These are phyloP conservation scores for Fonsecaea multimorphosa DNA, from an alignment of 2,329 filamentous ascomycete genomes.

Conservation along the genomic window DNA sequence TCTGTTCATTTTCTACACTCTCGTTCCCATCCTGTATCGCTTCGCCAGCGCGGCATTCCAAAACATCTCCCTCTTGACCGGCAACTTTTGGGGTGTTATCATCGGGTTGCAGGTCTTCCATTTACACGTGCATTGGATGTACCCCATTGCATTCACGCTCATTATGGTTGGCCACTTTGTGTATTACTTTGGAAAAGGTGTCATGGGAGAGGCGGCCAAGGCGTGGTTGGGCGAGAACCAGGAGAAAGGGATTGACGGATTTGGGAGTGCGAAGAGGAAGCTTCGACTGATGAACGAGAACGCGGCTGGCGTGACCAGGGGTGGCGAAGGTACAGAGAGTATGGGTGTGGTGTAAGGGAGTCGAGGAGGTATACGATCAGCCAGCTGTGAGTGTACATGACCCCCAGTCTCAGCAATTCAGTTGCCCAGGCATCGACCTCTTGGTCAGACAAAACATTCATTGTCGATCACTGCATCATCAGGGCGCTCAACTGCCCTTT, in stretches of 20 bases:
- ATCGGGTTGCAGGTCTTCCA: conserved; percentile 89
- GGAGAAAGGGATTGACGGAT: conserved; percentile 76
- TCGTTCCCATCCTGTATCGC: conserved; percentile 85
- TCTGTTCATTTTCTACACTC: conserved; percentile 82
- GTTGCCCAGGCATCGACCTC: not conserved
- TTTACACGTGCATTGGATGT: conserved; percentile 81
- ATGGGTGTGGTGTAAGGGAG: conserved; percentile 32
- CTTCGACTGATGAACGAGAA: conserved; percentile 49
- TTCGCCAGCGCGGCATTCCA: conserved; percentile 93
- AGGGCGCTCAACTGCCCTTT: not conserved
- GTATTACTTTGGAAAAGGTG: conserved; percentile 84
- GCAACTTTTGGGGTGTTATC: conserved; percentile 96
- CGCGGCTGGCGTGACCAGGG: conserved; percentile 24
- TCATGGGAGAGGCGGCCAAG: conserved; percentile 87
- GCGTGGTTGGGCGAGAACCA: conserved; percentile 92
- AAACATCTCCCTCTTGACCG: conserved; percentile 91
- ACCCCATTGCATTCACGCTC: conserved; percentile 92
- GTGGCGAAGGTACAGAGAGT: conserved; percentile 35
- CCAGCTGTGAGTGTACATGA: not conserved
- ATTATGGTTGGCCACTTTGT: conserved; percentile 85
- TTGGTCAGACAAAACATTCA: not conserved
- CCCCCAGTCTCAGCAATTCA: not conserved
- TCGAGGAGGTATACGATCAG: not conserved
- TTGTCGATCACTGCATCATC: not conserved
- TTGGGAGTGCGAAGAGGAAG: conserved; percentile 84